Evolutionary conservation across 495 filamentous ascomycete species (phyloP).

Genomic region (Penicillium longicatenatum): DNA sequence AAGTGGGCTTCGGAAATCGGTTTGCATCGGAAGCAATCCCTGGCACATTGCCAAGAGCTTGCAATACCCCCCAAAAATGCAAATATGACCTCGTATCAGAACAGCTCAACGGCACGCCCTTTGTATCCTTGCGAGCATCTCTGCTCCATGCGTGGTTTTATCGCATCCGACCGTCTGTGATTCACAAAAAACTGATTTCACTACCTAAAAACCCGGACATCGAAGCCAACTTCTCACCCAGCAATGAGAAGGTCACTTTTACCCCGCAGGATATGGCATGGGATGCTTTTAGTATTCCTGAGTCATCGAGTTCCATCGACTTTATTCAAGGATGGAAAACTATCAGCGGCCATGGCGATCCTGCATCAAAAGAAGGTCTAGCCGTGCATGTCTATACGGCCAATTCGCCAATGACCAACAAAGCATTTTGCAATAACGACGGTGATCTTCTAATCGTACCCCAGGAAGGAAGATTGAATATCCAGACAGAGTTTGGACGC

Average conservation of each 20-base stretch:
- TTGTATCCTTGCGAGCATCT: neutral
- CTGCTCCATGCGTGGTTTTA: slow-evolving; percentile 2
- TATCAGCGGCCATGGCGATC: slow-evolving; percentile 1
- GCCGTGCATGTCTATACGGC: neutral
- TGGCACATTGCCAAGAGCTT: slow-evolving; percentile 2
- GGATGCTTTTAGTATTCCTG: neutral
- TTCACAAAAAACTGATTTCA: neutral
- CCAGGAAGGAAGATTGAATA: slow-evolving; percentile 38
- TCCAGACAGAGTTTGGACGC: slow-evolving; percentile 41
- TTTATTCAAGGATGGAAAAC: slow-evolving; percentile 1
- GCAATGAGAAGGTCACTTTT: slow-evolving; percentile 1
- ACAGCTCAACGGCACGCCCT: slow-evolving; percentile 2
- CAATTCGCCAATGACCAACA: slow-evolving; percentile 2
- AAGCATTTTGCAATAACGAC: slow-evolving; percentile 39
- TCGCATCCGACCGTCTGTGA: neutral
- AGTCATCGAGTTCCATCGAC: neutral
- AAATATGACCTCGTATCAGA: neutral
- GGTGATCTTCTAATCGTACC: slow-evolving; percentile 39
- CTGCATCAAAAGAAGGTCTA: slow-evolving; percentile 5
- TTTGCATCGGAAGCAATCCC: slow-evolving; percentile 7
- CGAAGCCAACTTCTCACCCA: neutral
- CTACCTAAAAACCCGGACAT: neutral
- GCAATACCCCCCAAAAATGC: slow-evolving; percentile 1
- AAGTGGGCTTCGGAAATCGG: slow-evolving; percentile 2
- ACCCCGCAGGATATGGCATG: slow-evolving; percentile 3